These are phyloP conservation scores for Cyamopsis tetragonoloba DNA, from an alignment of 306 rosid genomes.

Conservation along the genomic window DNA sequence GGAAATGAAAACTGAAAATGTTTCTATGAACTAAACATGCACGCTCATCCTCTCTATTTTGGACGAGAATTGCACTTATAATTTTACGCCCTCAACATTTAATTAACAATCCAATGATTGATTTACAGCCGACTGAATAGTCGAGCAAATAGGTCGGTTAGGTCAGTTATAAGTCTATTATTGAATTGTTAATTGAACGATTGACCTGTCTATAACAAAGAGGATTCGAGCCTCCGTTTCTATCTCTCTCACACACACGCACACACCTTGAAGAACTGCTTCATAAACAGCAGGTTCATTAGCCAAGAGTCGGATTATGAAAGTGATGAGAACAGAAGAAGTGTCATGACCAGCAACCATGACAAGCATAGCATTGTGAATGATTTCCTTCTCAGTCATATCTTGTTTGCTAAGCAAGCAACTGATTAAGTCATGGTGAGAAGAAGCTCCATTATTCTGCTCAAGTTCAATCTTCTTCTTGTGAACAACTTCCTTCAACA, in stretches of 20 bases:
- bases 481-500: constrained; percentile 39
- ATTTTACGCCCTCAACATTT: too few relatives aligned
- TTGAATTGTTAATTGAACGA: too few relatives aligned
- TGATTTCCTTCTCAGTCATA: constrained; percentile 55
- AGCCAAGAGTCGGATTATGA: constrained; percentile 45
- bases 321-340: constrained; percentile 55
- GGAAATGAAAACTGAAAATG: too few relatives aligned
- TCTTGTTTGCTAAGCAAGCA: constrained; percentile 44
- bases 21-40: too few relatives aligned
- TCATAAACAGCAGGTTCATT: constrained; percentile 51
- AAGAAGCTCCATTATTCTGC: constrained; percentile 34
- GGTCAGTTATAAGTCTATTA: too few relatives aligned
- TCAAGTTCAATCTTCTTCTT: constrained; percentile 43
- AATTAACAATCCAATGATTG: too few relatives aligned
- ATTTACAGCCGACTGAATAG: too few relatives aligned
- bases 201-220: too few relatives aligned
- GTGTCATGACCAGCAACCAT: constrained; percentile 83
- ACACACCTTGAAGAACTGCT: constrained; percentile 63
- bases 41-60: too few relatives aligned
- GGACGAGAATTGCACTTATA: too few relatives aligned
- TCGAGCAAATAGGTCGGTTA: too few relatives aligned
- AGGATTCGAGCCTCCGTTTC: too few relatives aligned
- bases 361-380: constrained; percentile 52
- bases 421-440: constrained; percentile 58
- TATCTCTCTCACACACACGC: neutral